Base-by-base conservation (phyloP, 2,329 filamentous ascomycete species). In the Trichoderma polysporum region DNA sequence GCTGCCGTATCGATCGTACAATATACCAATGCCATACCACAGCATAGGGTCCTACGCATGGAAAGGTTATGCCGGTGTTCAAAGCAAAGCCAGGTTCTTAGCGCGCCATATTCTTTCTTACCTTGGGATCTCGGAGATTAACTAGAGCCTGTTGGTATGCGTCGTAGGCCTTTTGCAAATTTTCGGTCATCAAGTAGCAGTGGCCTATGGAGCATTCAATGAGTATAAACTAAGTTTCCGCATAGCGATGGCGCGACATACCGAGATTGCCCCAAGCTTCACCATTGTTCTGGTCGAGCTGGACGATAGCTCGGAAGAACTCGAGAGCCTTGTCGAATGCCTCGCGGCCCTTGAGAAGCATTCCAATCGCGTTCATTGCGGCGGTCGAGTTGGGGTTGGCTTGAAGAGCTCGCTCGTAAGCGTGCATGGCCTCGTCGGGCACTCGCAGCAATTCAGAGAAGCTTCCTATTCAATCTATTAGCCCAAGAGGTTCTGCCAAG, bases 111-210 rank as follows among this genome's bases (percentile, higher is more conserved):
- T 41, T 68, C 83, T 70, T 41, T 68, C 83, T 70, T 80, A 94
- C 92, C 87, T 97, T 98, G 1, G 94, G 94, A 77, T 97, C 94
- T 57, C 91, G 88, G 47, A 99, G 84, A 78, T 98, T 94, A 70
- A 97, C 94, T 7, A 98, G 82, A 6, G 95, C 95, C 76, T 96
- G 93, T 77, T 99, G 95, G 77, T 99, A 99, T 1, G 95, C 94
- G 35, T 92, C 92, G 75, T 99, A 99, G 0, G 95, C 95, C 76
- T 98, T 93, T 79, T 98, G 95, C 37, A 98, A 81, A 74, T 97
- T 94, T 75, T 99, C 95, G 87, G 97, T 97, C 95, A 99, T 99
- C 29, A 99, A 84, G 77, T 94, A 97, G 81, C 95, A 98, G 78
- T 98, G 95, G n/a, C 95, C 93, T 94, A 72, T 15, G 52, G 33